Evolutionary conservation across 164 flowering plant genomes (phyloP).

Genomic region (Kingdonia uniflora): DNA sequence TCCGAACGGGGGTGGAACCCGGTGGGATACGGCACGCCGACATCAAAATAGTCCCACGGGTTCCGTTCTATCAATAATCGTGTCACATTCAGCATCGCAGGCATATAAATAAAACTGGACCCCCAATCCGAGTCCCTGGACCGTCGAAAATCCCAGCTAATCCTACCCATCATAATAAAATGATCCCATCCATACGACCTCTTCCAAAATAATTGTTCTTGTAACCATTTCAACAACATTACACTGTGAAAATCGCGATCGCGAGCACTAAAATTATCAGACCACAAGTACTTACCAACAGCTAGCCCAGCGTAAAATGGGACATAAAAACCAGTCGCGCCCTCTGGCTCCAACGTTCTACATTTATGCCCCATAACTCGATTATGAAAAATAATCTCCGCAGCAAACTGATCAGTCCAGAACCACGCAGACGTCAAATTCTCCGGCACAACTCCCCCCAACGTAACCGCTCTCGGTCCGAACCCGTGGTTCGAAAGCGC

Average conservation of each 20-base stretch:
- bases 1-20: constrained; percentile 76
- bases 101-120: constrained; percentile 55
- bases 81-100: constrained; percentile 63
- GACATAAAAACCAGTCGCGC: constrained; percentile 70
- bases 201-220: constrained; percentile 38
- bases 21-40: constrained; percentile 92
- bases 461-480: constrained; percentile 36
- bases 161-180: constrained; percentile 71
- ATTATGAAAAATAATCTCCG: constrained; percentile 71
- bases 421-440: constrained; percentile 38
- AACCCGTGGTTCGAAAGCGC: constrained; percentile 61
- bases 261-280: constrained; percentile 16
- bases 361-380: constrained; percentile 43
- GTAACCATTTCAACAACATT: constrained; percentile 52
- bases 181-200: constrained; percentile 84
- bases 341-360: constrained; percentile 48
- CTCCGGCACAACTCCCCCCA: constrained; percentile 33
- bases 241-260: constrained; percentile 58
- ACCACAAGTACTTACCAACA: constrained; percentile 58
- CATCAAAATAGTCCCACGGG: constrained; percentile 84
- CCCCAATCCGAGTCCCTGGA: constrained; percentile 75
- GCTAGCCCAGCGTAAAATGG: constrained; percentile 96
- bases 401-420: constrained; percentile 74
- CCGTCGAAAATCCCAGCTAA: constrained; percentile 90
- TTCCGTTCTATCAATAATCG: constrained; percentile 78